phyloP scores from a whole-genome alignment of 208 protist genomes.

The Phytomonas francai region DNA sequence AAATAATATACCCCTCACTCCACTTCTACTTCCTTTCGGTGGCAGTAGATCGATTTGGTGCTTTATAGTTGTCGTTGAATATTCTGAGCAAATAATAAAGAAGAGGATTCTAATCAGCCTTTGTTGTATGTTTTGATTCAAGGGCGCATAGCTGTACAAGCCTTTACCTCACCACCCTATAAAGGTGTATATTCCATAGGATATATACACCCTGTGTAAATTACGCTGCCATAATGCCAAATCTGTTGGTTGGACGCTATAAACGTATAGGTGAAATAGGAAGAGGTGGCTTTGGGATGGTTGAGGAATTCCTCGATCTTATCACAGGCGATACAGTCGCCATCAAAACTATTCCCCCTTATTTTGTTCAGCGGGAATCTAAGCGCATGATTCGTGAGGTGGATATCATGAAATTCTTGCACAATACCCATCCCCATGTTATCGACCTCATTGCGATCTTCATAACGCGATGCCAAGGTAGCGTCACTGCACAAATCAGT shows the following conservation, averaged over 20 bases:
- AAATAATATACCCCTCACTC: neutral
- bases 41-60: neutral
- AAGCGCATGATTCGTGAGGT: conserved; percentile 93
- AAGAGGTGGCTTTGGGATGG: conserved; percentile 95
- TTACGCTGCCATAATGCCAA: conserved; percentile 20
- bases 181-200: conserved; percentile 5
- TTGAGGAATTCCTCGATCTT: conserved; percentile 91
- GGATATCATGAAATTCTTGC: conserved; percentile 94
- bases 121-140: conserved; percentile 5
- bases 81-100: neutral
- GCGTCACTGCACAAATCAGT: neutral
- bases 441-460: conserved; percentile 94
- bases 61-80: neutral
- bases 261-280: conserved; percentile 54
- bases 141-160: neutral
- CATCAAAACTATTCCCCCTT: conserved; percentile 85
- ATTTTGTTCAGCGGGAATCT: conserved; percentile 86
- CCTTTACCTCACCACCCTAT: neutral
- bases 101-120: neutral
- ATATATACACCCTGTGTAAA: conserved; percentile 5
- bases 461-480: conserved; percentile 63
- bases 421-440: conserved; percentile 90
- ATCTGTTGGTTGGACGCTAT: conserved; percentile 68
- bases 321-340: conserved; percentile 71
- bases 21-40: neutral